Percentiles rank a stretch among this genome's conserved stretches.
These are phyloP conservation scores for Populus tremula DNA, from an alignment of 345 rosid genomes.

Conservation along the genomic window DNA sequence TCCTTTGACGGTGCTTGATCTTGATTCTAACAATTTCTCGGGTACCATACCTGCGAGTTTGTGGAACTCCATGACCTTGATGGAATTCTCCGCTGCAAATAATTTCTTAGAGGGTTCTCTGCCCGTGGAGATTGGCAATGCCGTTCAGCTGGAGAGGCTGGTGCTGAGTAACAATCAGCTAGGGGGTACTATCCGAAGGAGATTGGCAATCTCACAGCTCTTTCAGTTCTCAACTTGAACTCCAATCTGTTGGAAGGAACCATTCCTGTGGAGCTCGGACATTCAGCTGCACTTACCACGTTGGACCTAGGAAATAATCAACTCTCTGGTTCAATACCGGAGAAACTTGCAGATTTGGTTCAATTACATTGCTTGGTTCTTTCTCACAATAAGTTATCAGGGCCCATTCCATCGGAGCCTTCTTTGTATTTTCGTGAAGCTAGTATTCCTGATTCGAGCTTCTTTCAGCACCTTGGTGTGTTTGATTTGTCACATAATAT, in stretches of 20 bases:
- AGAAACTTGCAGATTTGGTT: conserved; percentile 47
- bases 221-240: conserved; percentile 68
- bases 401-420: conserved; percentile 58
- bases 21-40: conserved; percentile 73
- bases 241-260: conserved; percentile 63
- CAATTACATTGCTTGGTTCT: conserved; percentile 83
- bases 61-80: conserved; percentile 55
- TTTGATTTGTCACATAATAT: conserved; percentile 45
- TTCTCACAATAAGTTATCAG: conserved; percentile 70
- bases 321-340: conserved; percentile 69
- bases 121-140: conserved; percentile 60
- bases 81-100: conserved; percentile 75
- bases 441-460: conserved; percentile 68
- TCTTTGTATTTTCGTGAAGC: conserved; percentile 62
- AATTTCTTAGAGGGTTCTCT: conserved; percentile 58
- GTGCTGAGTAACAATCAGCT: conserved; percentile 62
- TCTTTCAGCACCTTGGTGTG: conserved; percentile 82
- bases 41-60: conserved; percentile 59
- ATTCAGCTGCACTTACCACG: conserved; percentile 63
- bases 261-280: conserved; percentile 66
- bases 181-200: conserved; percentile 56
- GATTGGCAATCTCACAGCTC: conserved; percentile 58
- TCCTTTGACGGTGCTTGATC: conserved; percentile 65
- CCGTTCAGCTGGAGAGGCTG: conserved; percentile 51
- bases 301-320: conserved; percentile 76